Evolutionary conservation across 2,329 filamentous ascomycete genomes (phyloP), one percentile per base, ranked within the genome.

Genomic region (Neocucurbitaria cava): DNA sequence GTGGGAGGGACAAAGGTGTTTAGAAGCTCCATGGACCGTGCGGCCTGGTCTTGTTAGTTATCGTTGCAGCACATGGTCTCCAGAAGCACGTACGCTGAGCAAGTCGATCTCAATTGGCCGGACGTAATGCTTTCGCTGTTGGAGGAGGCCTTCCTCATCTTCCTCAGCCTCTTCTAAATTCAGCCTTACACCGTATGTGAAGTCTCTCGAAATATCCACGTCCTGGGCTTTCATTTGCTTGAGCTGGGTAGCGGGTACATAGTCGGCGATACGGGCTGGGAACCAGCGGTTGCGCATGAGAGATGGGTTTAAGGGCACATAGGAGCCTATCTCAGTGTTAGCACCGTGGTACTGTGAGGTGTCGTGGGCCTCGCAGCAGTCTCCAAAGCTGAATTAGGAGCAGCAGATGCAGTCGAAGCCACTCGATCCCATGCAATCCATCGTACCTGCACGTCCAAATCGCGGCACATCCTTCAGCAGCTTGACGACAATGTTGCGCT

Each of bases 271-370:
- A 53, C 77, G 73, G 39, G 69, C 69, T 3, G 82, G 83, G 60
- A 81, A 85, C 79, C 79, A 84, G 49, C 73, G 70, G 65, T 84
- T 85, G 59, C 84, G 78, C 83, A 87, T 85, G 33, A 77, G 73
- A 20, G 83, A 81, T 15, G 75, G 70, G n/a, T 79, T 70, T 38
- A 85, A 75, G 28, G 82, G 80, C 18, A 86, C 74, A 54, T 85
- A 79, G 17, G 80, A 70, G 56, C 83, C 83, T 86, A 58, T 31
- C 7, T 20, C 21, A 51, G 23, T 33, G 46, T 74, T 55, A 71
- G 65, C 54, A 57, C 48, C 42, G 53, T n/a, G n/a, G n/a, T 33
- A 8, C 21, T 26, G 21, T 10, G 38, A 28, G 33, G 33, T 50
- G 15, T 45, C 31, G 11, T 28, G 13, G 6, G 36, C 41, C 33